phyloP scores from a whole-genome alignment of 805 yeast species.

The Metschnikowia corniflorae region DNA sequence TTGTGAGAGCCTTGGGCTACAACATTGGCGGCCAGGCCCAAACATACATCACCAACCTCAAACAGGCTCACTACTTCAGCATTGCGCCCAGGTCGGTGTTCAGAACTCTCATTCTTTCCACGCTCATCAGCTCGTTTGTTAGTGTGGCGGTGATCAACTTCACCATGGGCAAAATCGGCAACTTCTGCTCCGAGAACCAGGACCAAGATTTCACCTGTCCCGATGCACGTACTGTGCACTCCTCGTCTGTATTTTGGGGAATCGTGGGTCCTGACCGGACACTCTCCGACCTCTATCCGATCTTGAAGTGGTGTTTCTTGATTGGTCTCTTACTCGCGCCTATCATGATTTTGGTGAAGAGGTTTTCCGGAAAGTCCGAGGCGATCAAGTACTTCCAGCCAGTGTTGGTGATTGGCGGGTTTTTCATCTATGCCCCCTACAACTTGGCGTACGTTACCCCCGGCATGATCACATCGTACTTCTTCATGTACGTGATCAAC shows the following conservation, averaged over 20 bases:
- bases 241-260: conserved; percentile 43
- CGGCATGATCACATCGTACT: conserved; percentile 21
- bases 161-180: conserved; percentile 34
- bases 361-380: conserved; percentile 39
- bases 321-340: conserved; percentile 36
- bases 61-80: conserved; percentile 43
- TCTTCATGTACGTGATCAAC: conserved; percentile 38
- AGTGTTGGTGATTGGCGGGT: conserved; percentile 42
- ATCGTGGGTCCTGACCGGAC: conserved; percentile 30
- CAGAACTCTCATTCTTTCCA: conserved; percentile 40
- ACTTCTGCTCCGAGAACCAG: conserved; percentile 31
- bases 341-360: conserved; percentile 35
- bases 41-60: conserved; percentile 44
- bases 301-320: conserved; percentile 31
- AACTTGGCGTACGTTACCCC: conserved; percentile 27
- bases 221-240: conserved; percentile 36
- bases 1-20: conserved; percentile 45
- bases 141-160: conserved; percentile 39
- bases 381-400: conserved; percentile 27
- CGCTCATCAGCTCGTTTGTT: conserved; percentile 38
- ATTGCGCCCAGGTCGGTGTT: conserved; percentile 38
- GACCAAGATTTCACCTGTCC: conserved; percentile 36
- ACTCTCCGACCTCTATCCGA: conserved; percentile 13
- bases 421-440: conserved; percentile 59
- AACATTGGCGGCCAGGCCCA: conserved; percentile 47